Conservation (phyloP, 805 yeast genomes). For the Saccharomyces kudriavzevii region DNA sequence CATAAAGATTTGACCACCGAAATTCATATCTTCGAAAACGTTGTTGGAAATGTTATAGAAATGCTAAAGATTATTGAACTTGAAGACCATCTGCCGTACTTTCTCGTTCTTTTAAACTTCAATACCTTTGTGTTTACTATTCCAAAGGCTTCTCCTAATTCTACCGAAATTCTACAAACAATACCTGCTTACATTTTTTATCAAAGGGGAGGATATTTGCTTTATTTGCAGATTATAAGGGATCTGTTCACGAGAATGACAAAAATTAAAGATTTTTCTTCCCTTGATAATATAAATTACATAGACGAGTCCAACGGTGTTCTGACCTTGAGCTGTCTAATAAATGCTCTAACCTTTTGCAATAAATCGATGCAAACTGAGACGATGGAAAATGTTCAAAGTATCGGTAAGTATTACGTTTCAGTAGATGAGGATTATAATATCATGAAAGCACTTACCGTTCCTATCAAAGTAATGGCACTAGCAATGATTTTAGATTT, state of each 20-base stretch:
- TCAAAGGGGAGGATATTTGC: constrained; percentile 41
- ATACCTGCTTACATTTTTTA: constrained; percentile 41
- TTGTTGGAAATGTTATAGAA: constrained; percentile 21
- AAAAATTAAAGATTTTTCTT: constrained; percentile 18
- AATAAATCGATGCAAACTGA: constrained; percentile 38
- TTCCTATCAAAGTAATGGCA: constrained; percentile 17
- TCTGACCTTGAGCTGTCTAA: constrained; percentile 33
- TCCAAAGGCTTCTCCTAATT: constrained; percentile 23
- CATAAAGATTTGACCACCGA: constrained; percentile 34
- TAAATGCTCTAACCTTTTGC: constrained; percentile 37
- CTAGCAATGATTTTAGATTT: constrained; percentile 19
- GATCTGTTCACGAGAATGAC: constrained; percentile 20
- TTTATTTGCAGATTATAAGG: constrained; percentile 17
- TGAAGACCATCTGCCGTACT: constrained; percentile 22
- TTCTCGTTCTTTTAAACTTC: constrained; percentile 33
- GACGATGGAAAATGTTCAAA: constrained; percentile 23
- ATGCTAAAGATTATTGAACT: constrained; percentile 23
- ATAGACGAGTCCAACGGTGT: constrained; percentile 34
- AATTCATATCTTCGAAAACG: constrained; percentile 34
- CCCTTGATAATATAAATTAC: constrained; percentile 32
- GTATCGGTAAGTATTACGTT: constrained; percentile 20
- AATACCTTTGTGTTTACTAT: constrained; percentile 31
- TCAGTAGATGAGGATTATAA: constrained; percentile 16
- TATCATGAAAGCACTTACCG: constrained; percentile 17
- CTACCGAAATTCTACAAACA: constrained; percentile 29